Base-by-base conservation (phyloP, 176 grass and related monocot species). In the Echinochloa phyllopogon region DNA sequence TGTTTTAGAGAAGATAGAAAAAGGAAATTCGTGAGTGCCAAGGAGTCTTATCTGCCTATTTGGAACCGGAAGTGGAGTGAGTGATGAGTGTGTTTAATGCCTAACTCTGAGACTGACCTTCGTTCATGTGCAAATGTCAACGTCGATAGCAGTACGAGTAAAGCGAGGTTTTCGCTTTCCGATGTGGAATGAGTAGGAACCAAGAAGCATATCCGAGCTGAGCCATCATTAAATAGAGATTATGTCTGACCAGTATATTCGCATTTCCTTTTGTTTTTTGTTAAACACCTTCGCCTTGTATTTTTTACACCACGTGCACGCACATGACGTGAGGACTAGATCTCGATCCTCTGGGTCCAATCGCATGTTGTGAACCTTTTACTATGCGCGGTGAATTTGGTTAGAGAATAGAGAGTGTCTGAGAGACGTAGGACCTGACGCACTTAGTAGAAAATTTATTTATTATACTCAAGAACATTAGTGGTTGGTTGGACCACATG, bases 261-360 rank as follows among this genome's bases (percentile, higher is more conserved):
- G 2, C n/a, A 49, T 49, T 33, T 33, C 0, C 44, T 33, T 73
- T 43, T 40, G 2, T 2, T 67, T 18, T 33, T 49, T 50, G 23
- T 17, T 11, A 1, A 1, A 23, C 1, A 36, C 2, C 25, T 14
- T 14, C 27, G 0, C 5, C 13, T 50, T 72, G 44, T 73, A 15
- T 50, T 73, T 51, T 36, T 8, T 37, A 18, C 42, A 25, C 5
- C 69, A 72, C 45, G 69, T 50, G 45, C n/a, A 18, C 49, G 62
- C 78, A 80, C 77, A 17, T 68, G 77, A 67, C 61, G 24, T 6
- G 45, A 53, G 33, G 25, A 25, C 70, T 75, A 36, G 82, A 81
- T 85, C 87, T 89, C 59, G 62, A 85, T 69, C 69, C 1, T 79
- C 18, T 16, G 36, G 14, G 42, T 27, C 66, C 84, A 79, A 63